Conservation (phyloP, 208 protist genomes). For the Leishmania arabica region DNA sequence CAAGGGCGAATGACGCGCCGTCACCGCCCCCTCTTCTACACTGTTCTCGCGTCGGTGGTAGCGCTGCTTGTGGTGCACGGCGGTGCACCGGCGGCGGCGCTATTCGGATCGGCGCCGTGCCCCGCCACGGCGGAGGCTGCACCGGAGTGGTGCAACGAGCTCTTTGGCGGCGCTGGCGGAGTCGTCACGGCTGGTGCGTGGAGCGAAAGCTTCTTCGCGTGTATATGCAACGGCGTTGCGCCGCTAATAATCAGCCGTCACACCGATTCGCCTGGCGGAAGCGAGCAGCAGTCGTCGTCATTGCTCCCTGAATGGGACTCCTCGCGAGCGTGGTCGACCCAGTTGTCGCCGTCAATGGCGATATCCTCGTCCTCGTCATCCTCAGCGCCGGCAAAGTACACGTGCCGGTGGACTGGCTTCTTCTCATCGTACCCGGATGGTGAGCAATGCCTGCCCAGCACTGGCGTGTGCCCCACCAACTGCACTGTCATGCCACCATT, state of each 20-base stretch:
- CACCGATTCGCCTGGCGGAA: not conserved
- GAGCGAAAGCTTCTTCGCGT: slow-evolving; percentile 11
- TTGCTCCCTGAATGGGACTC: not conserved
- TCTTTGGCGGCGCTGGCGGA: slow-evolving; percentile 28
- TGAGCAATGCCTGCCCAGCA: slow-evolving; percentile 55
- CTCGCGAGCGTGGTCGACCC: slow-evolving; percentile 4
- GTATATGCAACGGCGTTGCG: slow-evolving; percentile 25
- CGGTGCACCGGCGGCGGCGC: not conserved
- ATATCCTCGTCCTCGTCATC: slow-evolving; percentile 7
- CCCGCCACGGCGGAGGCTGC: not conserved
- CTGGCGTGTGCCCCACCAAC: slow-evolving; percentile 43
- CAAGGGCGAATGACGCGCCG: not conserved
- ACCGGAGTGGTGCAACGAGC: slow-evolving; percentile 18
- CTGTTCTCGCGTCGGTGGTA: not conserved
- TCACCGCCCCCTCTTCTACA: not conserved
- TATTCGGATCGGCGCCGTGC: slow-evolving; percentile 12
- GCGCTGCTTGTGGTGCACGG: slow-evolving; percentile 1
- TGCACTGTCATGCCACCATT: slow-evolving; percentile 35
- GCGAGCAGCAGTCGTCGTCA: not conserved
- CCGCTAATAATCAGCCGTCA: slow-evolving; percentile 1
- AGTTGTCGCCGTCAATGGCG: not conserved
- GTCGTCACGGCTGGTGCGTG: slow-evolving; percentile 11
- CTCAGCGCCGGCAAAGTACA: not conserved
- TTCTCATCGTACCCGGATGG: slow-evolving; percentile 52
- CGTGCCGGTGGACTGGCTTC: slow-evolving; percentile 52